Percentiles rank a stretch among this genome's conserved stretches.
phyloP scores from a whole-genome alignment of 2,329 filamentous ascomycete genomes.

The Penicillium sp. region DNA sequence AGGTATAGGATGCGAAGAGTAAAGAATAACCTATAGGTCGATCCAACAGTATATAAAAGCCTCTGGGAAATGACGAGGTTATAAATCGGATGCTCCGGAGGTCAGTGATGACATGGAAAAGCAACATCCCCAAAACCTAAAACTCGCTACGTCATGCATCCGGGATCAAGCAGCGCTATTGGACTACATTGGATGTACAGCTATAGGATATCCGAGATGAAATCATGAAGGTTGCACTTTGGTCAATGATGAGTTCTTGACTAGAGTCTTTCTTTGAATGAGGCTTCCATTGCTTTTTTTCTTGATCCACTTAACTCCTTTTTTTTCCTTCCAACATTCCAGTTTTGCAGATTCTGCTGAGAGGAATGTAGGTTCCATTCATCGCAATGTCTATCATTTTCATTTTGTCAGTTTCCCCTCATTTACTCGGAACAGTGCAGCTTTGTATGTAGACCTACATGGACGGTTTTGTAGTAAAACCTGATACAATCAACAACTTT shows the following conservation, averaged over 20 bases:
- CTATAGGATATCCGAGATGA: background rate
- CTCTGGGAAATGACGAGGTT: constrained; percentile 17
- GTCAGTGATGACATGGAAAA: constrained; percentile 32
- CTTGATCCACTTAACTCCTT: background rate
- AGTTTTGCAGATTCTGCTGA: background rate
- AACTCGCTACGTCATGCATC: constrained; percentile 36
- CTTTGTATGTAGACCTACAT: no score
- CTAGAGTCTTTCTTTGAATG: constrained; percentile 1
- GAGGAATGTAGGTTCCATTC: constrained; percentile 1
- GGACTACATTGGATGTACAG: background rate
- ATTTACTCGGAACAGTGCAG: background rate
- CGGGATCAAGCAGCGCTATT: constrained; percentile 18
- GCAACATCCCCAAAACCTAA: constrained; percentile 13
- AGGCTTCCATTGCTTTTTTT: background rate
- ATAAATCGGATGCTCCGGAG: constrained; percentile 34
- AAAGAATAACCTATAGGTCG: background rate
- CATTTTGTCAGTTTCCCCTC: background rate
- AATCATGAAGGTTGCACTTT: constrained; percentile 11
- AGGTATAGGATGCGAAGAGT: background rate
- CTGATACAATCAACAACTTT: background rate
- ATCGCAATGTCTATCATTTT: constrained; percentile 3
- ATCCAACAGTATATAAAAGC: background rate
- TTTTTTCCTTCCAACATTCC: background rate
- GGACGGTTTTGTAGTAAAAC: background rate
- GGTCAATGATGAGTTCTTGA: constrained; percentile 16